These are phyloP conservation scores for Kalaharituber pfeilii DNA, from an alignment of 2,329 filamentous ascomycete genomes.

Conservation along the genomic window DNA sequence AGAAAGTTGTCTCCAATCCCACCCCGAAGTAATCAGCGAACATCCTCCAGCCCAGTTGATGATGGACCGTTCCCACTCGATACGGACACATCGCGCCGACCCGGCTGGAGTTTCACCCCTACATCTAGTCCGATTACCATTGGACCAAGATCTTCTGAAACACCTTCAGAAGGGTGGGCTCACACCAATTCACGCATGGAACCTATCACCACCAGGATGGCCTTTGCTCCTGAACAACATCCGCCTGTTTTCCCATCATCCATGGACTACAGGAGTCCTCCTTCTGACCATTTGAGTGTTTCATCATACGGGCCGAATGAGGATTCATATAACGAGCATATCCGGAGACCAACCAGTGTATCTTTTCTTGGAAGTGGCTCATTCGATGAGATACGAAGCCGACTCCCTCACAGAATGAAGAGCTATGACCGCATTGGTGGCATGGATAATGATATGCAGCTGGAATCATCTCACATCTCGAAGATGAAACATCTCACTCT, in stretches of 20 bases:
- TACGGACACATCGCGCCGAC: not conserved
- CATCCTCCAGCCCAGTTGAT: not conserved
- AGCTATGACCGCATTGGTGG: slow-evolving; percentile 9
- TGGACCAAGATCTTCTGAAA: slow-evolving; percentile 12
- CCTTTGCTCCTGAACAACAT: slow-evolving; percentile 5
- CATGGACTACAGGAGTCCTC: slow-evolving; percentile 14
- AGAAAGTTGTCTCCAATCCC: slow-evolving; percentile 10
- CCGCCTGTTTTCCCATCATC: slow-evolving; percentile 12
- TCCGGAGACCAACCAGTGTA: slow-evolving; percentile 12
- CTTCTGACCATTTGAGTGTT: slow-evolving; percentile 12
- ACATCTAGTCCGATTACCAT: slow-evolving; percentile 15
- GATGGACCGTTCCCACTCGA: not conserved
- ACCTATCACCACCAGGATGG: slow-evolving; percentile 6
- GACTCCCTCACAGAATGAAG: slow-evolving; percentile 6
- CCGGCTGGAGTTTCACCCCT: not conserved
- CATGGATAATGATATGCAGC: slow-evolving; percentile 13
- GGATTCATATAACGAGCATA: slow-evolving; percentile 14
- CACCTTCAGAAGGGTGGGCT: slow-evolving; percentile 15
- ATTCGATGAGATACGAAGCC: slow-evolving; percentile 7
- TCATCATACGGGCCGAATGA: slow-evolving; percentile 16
- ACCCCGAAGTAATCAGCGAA: slow-evolving; percentile 8
- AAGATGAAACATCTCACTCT: slow-evolving; percentile 14
- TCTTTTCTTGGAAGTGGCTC: slow-evolving; percentile 12
- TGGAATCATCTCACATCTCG: slow-evolving; percentile 14
- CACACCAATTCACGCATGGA: not conserved